Evolutionary conservation across 1,284 basidiomycete genomes (phyloP), one percentile per base, ranked within the genome.

Genomic region (Rhizoctonia solani): DNA sequence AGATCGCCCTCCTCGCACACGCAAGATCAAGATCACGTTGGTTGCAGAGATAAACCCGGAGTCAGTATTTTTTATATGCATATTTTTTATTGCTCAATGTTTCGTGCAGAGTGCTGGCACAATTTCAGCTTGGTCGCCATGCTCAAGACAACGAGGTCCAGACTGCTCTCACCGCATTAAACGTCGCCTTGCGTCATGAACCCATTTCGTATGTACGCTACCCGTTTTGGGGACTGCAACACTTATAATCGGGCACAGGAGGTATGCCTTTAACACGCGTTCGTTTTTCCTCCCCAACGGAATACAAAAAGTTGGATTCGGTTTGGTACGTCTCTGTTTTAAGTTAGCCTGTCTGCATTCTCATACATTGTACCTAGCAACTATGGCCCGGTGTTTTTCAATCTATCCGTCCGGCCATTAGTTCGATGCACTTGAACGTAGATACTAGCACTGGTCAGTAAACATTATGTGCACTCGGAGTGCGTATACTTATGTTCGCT

Each of bases 141-240:
- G 84, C 84, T 0, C 85, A 87, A 53, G 89, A 91, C 71, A 88
- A 88, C 69, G 77, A 75, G 8, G 87, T 91, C 0, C 74, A 87
- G 41, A 91, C 89, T 1, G 88, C 88, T 0, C 86, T 90, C 71
- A 90, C 86, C 5, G 89, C 88, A 0, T 76, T 91, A 61, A 92
- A 92, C 72, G 87, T 90, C 34, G 86, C 88, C 13, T 82, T 91
- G 37, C 82, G 89, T n/a, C 88, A 88, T 86, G 84, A 87, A 69
- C 87, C 88, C 0, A 85, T 82, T 0, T 77, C 87, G 78, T 76
- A 50, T 23, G 74, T 72, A 32, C 11, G 16, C 30, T 61, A 11
- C 27, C 25, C 39, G 37, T 21, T 27, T 16, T 2, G 16, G 27
- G n/a, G n/a, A n/a, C n/a, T n/a, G n/a, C n/a, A n/a, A n/a, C n/a